Evolutionary conservation across 805 yeast genomes (phyloP), one percentile per base, ranked within the genome.

Genomic region (Tetrapisispora pingtungensis): DNA sequence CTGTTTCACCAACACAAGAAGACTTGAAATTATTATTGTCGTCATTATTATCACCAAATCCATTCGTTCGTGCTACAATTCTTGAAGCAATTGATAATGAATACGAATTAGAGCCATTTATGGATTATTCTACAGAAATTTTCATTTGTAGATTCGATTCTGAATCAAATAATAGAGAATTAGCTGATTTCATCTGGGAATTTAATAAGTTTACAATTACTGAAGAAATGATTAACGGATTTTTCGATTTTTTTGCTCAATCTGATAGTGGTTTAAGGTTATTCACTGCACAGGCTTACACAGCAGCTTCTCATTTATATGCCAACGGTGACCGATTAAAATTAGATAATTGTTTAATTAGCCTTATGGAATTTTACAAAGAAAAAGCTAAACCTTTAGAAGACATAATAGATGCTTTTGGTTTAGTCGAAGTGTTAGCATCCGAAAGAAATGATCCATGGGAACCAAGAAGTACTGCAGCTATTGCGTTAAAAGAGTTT

Each of bases 41-140:
- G 10, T 76, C 75, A 31, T 57, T 79, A 10, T 65, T 87, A 22
- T 69, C 81, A 0, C 75, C 84, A 0, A 81, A 79, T 48, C 65
- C 69, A 4, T 84, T 84, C 65, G 94, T 87, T 8, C 79, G 95
- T 50, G 72, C 78, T 10, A 75, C 95, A 0, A 75, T 89, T 36
- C 69, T 93, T 49, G 97, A 93, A 59, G 81, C 81, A 8, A 59
- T 90, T 27, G 97, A 90, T 61, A 77, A 87, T 41, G 97, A 93
- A 57, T 84, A 83, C 54, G 75, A 71, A 36, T 50, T 71, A 15
- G 56, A 52, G 22, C 64, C 72, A 12, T 70, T 68, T 32, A 52
- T 70, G 50, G 61, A 62, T 2, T 77, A 71, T 56, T 72, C 80
- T 1, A 75, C 75, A 45, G 95, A 89, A 59, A 64, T 93, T 19